These are phyloP conservation scores for Heracleum sosnowskyi DNA, from an alignment of 129 eudicot species.

Conservation along the genomic window DNA sequence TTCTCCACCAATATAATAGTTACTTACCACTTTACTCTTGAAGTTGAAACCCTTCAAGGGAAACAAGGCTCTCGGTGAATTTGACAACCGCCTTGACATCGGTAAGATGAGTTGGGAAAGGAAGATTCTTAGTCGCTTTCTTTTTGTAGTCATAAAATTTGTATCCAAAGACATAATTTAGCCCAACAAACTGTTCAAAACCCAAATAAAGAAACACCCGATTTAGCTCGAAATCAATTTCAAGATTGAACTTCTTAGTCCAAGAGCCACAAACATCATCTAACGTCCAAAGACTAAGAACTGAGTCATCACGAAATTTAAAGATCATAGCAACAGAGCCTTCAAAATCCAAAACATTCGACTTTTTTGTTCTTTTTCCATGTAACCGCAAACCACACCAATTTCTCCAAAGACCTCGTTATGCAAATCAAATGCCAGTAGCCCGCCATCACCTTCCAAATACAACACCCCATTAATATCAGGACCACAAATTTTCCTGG, in stretches of 20 bases:
- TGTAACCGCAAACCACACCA: neutral
- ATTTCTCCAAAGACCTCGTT: neutral
- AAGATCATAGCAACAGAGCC: neutral
- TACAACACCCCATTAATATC: neutral
- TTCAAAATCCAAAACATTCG: neutral
- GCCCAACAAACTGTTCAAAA: neutral
- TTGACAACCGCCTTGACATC: neutral
- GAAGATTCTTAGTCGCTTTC: neutral
- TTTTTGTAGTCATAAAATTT: neutral
- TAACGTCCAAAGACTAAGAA: neutral
- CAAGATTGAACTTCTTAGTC: neutral
- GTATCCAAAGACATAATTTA: neutral
- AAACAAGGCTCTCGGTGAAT: neutral
- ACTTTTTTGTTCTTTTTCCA: neutral
- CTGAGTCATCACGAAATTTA: neutral
- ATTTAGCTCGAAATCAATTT: neutral
- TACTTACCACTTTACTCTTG: neutral
- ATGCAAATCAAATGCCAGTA: neutral
- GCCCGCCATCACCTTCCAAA: neutral
- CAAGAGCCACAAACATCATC: neutral
- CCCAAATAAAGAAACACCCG: neutral
- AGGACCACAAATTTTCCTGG: neutral
- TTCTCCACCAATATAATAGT: neutral
- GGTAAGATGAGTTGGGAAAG: neutral
- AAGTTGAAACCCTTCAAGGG: neutral